A percentile compares a stretch with the other conserved stretches of the same genome.
Conservation (phyloP, 345 rosid species). For the Salix caprea region DNA sequence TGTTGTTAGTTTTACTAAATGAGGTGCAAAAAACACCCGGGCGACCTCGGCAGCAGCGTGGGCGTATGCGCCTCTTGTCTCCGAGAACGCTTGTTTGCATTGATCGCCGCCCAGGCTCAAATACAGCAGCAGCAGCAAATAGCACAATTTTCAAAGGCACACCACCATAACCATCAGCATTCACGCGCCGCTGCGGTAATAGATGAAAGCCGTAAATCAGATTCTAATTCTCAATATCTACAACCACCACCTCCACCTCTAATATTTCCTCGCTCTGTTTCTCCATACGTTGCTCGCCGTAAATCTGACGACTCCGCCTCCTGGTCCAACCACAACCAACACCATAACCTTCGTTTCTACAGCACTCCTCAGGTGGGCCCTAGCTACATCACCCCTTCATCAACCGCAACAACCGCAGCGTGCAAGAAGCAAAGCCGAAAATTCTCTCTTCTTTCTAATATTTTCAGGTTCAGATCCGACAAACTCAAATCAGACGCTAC, state of each 20-base stretch:
- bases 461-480: slow-evolving; percentile 73
- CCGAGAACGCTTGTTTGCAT: slow-evolving; percentile 56
- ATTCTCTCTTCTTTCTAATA: slow-evolving; percentile 43
- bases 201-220: neutral
- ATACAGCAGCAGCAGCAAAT: slow-evolving; percentile 30
- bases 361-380: slow-evolving; percentile 74
- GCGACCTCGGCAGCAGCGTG: slow-evolving; percentile 58
- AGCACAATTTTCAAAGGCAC: neutral
- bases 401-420: slow-evolving; percentile 18
- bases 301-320: slow-evolving; percentile 46
- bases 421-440: slow-evolving; percentile 35
- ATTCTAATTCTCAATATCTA: neutral
- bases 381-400: slow-evolving; percentile 18
- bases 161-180: neutral
- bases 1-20: slow-evolving; percentile 25
- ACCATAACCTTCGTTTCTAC: slow-evolving; percentile 41
- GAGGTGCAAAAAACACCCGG: slow-evolving; percentile 73
- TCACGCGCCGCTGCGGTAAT: neutral
- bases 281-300: slow-evolving; percentile 63
- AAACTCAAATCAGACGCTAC: slow-evolving; percentile 39
- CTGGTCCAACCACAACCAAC: slow-evolving; percentile 13
- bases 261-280: slow-evolving; percentile 73
- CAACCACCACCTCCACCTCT: slow-evolving; percentile 35
- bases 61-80: slow-evolving; percentile 97
- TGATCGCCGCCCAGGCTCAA: slow-evolving; percentile 50